Percentiles rank a stretch among this genome's conserved stretches.
These are phyloP conservation scores for Hebeloma cylindrosporum DNA, from an alignment of 768 basidiomycete species.

Conservation along the genomic window DNA sequence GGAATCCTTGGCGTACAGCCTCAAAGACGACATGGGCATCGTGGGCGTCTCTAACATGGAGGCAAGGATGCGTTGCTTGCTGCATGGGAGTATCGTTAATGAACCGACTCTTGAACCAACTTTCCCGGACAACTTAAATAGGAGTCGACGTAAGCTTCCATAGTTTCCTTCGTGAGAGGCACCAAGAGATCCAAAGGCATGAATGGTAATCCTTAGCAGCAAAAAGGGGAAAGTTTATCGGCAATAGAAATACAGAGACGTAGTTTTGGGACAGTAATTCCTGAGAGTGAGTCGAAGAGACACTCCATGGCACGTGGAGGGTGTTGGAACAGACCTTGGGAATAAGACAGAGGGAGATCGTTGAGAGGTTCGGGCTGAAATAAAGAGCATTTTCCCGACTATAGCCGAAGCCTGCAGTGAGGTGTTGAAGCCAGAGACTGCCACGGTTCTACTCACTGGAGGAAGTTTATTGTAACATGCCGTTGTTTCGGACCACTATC, in stretches of 20 bases:
- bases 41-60: conserved; percentile 64
- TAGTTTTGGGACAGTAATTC: conserved; percentile 30
- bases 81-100: conserved; percentile 41
- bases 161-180: conserved; percentile 31
- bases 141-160: conserved; percentile 15
- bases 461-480: too few species aligned
- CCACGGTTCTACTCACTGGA: too few species aligned
- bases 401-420: conserved; percentile 32
- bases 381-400: conserved; percentile 31
- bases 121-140: conserved; percentile 23
- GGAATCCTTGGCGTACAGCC: conserved; percentile 56
- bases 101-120: conserved; percentile 1
- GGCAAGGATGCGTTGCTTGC: conserved; percentile 61
- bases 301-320: conserved; percentile 26
- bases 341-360: conserved; percentile 20
- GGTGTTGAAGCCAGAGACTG: too few species aligned
- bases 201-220: conserved; percentile 16
- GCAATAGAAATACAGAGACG: conserved; percentile 30
- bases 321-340: conserved; percentile 21
- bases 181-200: conserved; percentile 16
- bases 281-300: conserved; percentile 28
- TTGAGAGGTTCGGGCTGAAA: conserved; percentile 24
- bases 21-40: conserved; percentile 69
- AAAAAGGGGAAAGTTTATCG: conserved; percentile 21
- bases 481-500: conserved; percentile 28